A percentile compares a stretch with the other conserved stretches of the same genome.
Conservation (phyloP, 305 asterid genomes). For the Vinca major region DNA sequence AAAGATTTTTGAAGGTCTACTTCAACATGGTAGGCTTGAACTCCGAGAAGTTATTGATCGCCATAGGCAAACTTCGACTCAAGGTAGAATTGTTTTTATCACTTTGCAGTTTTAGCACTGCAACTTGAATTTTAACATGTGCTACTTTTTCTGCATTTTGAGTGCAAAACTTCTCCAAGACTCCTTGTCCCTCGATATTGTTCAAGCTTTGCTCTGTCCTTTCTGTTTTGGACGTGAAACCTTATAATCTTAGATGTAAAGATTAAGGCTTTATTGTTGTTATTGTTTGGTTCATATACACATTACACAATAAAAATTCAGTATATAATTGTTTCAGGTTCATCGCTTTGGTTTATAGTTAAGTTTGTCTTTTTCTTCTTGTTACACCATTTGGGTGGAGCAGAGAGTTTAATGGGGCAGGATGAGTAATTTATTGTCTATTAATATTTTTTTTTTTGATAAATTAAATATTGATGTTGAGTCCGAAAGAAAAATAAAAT, state of each 20-base stretch:
- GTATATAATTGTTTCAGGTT: not conserved
- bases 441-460: not conserved
- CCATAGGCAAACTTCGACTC: constrained; percentile 37
- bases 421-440: not conserved
- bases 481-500: constrained; percentile 16
- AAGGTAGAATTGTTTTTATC: constrained; percentile 21
- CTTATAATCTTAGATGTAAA: not conserved
- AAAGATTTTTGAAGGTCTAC: constrained; percentile 53
- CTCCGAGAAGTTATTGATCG: constrained; percentile 53
- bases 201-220: too few relatives aligned
- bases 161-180: not conserved
- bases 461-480: constrained; percentile 6
- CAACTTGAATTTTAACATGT: not conserved
- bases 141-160: not conserved
- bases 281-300: not conserved
- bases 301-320: not conserved
- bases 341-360: not conserved
- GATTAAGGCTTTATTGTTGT: not conserved
- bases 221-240: not conserved
- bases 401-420: not conserved
- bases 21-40: constrained; percentile 88
- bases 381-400: not conserved
- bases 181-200: too few relatives aligned
- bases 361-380: too few relatives aligned
- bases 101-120: not conserved